These are phyloP conservation scores for Fusarium temperatum DNA, from an alignment of 2,329 filamentous ascomycete genomes.

Conservation along the genomic window DNA sequence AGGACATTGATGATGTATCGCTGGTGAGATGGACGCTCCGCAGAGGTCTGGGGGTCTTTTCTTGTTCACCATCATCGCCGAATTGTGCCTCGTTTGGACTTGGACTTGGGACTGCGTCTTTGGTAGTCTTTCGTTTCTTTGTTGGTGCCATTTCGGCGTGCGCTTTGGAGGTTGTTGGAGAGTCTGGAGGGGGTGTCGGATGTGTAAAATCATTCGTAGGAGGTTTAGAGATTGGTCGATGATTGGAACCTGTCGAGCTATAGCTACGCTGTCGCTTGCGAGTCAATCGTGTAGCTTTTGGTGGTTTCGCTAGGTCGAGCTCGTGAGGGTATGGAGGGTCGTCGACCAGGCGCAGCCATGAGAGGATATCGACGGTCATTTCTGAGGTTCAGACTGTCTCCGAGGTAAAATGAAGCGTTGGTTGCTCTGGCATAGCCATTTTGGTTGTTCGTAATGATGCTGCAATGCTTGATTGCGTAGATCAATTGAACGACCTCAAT, in stretches of 20 bases:
- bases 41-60: background rate
- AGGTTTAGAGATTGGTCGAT: background rate
- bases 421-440: background rate
- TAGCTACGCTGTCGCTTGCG: background rate
- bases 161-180: background rate
- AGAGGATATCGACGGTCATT: background rate
- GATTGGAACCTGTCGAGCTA: background rate
- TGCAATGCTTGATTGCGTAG: background rate
- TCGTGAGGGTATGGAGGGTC: background rate
- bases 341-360: background rate
- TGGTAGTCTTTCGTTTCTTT: background rate
- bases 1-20: background rate
- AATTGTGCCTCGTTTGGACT: background rate
- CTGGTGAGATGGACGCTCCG: background rate
- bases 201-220: background rate
- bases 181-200: background rate
- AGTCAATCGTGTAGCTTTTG: background rate
- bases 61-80: background rate
- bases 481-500: background rate
- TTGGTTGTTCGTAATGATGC: background rate
- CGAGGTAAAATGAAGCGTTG: rapidly evolving
- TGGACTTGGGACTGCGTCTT: background rate
- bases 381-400: rapidly evolving
- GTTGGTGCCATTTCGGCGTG: background rate
- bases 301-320: background rate